These are phyloP conservation scores for Magnaporthiopsis rhizophila DNA, from an alignment of 2,329 filamentous ascomycete species.

Conservation along the genomic window DNA sequence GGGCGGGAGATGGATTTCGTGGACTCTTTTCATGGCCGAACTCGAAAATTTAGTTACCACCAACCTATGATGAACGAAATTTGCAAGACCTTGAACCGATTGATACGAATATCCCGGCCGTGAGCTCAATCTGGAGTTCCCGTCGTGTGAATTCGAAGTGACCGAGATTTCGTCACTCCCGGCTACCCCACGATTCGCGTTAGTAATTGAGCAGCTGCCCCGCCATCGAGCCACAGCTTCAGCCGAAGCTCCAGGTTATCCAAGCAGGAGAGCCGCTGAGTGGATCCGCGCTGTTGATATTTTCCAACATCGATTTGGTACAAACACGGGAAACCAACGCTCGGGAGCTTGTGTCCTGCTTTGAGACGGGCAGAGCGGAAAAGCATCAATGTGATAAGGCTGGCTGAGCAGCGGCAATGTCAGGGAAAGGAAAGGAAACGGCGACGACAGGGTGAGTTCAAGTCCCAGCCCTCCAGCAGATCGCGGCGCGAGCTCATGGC, in stretches of 20 bases:
- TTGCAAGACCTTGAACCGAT: no score
- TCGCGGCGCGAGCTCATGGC: neutral
- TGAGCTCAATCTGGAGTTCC: no score
- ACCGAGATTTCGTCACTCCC: neutral
- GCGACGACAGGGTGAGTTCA: slow-evolving; percentile 13
- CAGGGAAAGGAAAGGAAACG: slow-evolving; percentile 27
- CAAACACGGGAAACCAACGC: neutral
- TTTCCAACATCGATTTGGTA: neutral
- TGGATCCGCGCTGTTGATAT: neutral
- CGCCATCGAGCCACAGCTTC: neutral
- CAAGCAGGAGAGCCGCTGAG: neutral
- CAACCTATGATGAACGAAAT: no score
- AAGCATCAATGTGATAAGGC: neutral
- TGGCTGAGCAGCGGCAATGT: slow-evolving; percentile 1
- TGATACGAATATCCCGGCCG: no score
- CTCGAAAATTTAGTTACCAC: no score
- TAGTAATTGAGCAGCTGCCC: neutral
- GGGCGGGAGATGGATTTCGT: neutral
- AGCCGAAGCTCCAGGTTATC: neutral
- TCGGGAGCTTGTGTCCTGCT: neutral
- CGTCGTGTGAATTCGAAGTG: neutral
- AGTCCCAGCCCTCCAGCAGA: no score
- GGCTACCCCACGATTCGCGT: neutral
- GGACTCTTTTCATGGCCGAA: neutral
- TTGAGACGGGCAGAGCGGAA: neutral